Evolutionary conservation across 768 basidiomycete species (phyloP), one percentile per base, ranked within the genome.

Genomic region (Phaeotremella skinneri): DNA sequence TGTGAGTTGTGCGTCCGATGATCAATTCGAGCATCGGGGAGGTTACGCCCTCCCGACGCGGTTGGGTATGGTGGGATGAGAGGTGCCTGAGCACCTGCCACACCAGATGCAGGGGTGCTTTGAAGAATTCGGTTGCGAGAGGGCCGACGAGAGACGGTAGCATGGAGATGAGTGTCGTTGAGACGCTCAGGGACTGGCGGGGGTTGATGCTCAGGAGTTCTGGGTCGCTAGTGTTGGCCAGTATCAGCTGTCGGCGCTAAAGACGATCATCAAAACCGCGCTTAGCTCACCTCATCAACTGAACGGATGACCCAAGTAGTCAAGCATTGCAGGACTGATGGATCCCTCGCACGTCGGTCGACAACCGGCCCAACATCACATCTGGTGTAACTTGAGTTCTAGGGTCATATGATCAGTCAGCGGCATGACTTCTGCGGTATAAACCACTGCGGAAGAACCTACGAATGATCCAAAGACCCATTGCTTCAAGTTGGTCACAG

Each of bases 391-490:
- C 49, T 62, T 6, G 74, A 50, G 51, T 71, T 69, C 76, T 77
- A n/a, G n/a, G n/a, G n/a, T n/a, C n/a, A n/a, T n/a, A n/a, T n/a
- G n/a, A n/a, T n/a, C n/a, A n/a, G 20, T 4, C 26, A 50, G 25
- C 34, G 20, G 9, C 30, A 41, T 47, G 17, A 17, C 13, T 41
- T 21, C n/a, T n/a, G n/a, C n/a, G n/a, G n/a, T n/a, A n/a, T n/a
- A n/a, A n/a, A 31, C 26, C 25, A 41, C 4, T 23, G 25, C 45
- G 23, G 17, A 17, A 2, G 27, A 14, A 68, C 75, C 63, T 39
- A 74, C 76, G 57, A 77, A 77, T 23, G 54, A 55, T 2, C 76
- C 76, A 62, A 77, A 77, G 0, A 73, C 74, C 74, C 74, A 75
- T 31, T 72, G 63, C 53, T 72, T 73, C 37, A 73, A 49, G 52